phyloP scores from a whole-genome alignment of 495 filamentous ascomycete genomes.

The Chaetomium tenue region DNA sequence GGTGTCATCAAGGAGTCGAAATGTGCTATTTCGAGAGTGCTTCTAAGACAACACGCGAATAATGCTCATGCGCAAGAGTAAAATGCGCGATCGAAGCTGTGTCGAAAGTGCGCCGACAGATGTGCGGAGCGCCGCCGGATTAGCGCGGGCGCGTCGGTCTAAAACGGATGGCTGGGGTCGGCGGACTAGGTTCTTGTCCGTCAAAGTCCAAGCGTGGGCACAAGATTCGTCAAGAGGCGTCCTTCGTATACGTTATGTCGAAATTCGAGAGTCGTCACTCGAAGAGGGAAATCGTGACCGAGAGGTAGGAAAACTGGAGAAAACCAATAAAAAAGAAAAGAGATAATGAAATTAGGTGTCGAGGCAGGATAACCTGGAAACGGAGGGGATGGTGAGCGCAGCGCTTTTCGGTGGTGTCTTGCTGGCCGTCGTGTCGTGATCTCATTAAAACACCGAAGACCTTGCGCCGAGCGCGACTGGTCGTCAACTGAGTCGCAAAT shows the following conservation, averaged over 20 bases:
- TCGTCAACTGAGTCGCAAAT: conserved; percentile 34
- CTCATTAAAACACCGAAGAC: conserved; percentile 24
- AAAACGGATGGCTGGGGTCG: conserved; percentile 29
- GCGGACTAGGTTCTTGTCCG: conserved; percentile 7
- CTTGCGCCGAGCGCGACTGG: conserved; percentile 38
- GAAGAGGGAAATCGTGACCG: conserved; percentile 1
- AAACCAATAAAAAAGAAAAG: conserved; percentile 3
- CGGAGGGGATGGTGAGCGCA: conserved; percentile 16
- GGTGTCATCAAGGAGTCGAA: conserved; percentile 31
- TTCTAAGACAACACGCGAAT: conserved; percentile 7
- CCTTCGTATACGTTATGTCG: conserved; percentile 1
- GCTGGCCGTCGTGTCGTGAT: conserved; percentile 18
- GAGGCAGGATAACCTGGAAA: conserved; percentile 14
- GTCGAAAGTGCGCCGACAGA: conserved; percentile 5
- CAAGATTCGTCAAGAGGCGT: background rate
- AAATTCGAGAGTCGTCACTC: background rate
- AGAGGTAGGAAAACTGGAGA: background rate
- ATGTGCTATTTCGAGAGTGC: conserved; percentile 4
- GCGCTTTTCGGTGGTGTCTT: conserved; percentile 15
- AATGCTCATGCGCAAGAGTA: background rate
- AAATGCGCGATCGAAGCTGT: background rate
- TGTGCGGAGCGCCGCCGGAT: conserved; percentile 4
- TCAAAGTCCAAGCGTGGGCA: background rate
- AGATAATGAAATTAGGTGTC: conserved; percentile 24
- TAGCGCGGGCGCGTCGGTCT: conserved; percentile 8